phyloP scores from a whole-genome alignment of 805 yeast genomes.

The Jamesozyma spencerorum region DNA sequence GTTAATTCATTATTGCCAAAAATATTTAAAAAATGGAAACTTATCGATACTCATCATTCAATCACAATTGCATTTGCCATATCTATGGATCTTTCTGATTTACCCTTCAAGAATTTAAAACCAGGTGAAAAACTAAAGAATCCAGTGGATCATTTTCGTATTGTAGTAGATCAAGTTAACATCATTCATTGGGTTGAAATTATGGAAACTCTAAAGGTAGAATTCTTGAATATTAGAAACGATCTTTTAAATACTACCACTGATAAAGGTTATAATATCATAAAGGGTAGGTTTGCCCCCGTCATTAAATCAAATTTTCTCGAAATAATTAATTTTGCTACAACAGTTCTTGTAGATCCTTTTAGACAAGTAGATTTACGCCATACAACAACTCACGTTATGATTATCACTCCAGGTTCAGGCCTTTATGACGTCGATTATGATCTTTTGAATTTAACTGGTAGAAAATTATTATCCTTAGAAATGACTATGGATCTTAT shows the following conservation, averaged over 20 bases:
- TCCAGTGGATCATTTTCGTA: slow-evolving; percentile 74
- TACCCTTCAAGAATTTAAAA: slow-evolving; percentile 47
- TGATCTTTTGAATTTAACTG: slow-evolving; percentile 62
- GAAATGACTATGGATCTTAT: slow-evolving; percentile 85
- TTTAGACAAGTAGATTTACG: slow-evolving; percentile 78
- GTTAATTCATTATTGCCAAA: slow-evolving; percentile 89
- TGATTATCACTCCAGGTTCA: slow-evolving; percentile 83
- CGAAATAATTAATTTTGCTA: slow-evolving; percentile 79
- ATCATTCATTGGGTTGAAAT: slow-evolving; percentile 85
- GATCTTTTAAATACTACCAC: slow-evolving; percentile 48
- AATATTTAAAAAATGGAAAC: slow-evolving; percentile 80
- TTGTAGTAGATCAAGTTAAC: slow-evolving; percentile 90
- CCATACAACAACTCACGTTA: slow-evolving; percentile 84
- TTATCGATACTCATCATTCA: slow-evolving; percentile 78
- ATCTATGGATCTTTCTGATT: slow-evolving; percentile 49
- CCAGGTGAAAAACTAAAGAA: slow-evolving; percentile 65
- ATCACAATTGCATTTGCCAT: slow-evolving; percentile 83
- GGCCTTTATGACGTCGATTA: slow-evolving; percentile 90
- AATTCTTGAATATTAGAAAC: slow-evolving; percentile 71
- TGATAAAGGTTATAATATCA: slow-evolving; percentile 27
- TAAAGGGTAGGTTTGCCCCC: slow-evolving; percentile 65
- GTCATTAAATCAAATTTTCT: slow-evolving; percentile 82
- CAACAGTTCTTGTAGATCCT: slow-evolving; percentile 66
- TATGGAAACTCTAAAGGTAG: slow-evolving; percentile 77
- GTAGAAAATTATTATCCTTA: slow-evolving; percentile 61